phyloP scores from a whole-genome alignment of 768 basidiomycete genomes.

The Tricholoma hemisulphureum region DNA sequence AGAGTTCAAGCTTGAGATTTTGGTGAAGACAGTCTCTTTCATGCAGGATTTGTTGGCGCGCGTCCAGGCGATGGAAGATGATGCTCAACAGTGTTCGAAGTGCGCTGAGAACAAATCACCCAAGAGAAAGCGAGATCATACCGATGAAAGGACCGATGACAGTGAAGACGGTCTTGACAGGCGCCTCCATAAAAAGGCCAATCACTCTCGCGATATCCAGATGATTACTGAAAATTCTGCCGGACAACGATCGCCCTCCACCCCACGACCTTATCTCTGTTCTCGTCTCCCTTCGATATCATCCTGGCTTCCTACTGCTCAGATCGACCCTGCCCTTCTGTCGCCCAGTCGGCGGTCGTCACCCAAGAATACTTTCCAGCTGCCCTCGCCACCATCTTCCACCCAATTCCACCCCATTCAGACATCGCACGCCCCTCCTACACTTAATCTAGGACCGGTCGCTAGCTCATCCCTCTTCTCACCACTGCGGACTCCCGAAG shows the following conservation, averaged over 20 bases:
- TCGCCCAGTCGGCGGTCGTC: conserved; percentile 19
- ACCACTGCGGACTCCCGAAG: conserved; percentile 51
- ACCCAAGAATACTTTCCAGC: conserved; percentile 30
- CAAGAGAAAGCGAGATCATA: conserved; percentile 16
- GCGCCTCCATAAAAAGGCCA: conserved; percentile 3
- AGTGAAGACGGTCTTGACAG: conserved; percentile 3
- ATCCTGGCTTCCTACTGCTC: conserved; percentile 54
- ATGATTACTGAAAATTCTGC: background rate
- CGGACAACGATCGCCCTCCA: conserved; percentile 6
- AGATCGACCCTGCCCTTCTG: conserved; percentile 34
- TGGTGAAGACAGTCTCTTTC: conserved; percentile 78
- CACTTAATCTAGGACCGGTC: conserved; percentile 36
- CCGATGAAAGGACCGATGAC: background rate
- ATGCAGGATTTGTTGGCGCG: conserved; percentile 66
- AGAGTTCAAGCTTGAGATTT: conserved; percentile 91
- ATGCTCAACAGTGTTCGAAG: conserved; percentile 25
- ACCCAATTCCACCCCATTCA: conserved; percentile 46
- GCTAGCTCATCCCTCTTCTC: conserved; percentile 19
- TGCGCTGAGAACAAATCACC: conserved; percentile 15
- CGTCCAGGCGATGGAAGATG: conserved; percentile 42
- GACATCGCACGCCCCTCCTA: conserved; percentile 37
- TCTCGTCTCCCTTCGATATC: conserved; percentile 65
- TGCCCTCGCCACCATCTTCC: conserved; percentile 59
- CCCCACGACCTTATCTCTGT: conserved; percentile 11
- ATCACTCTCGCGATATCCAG: conserved; percentile 1